Evolutionary conservation across 2,329 filamentous ascomycete genomes (phyloP).

Genomic region (Pseudocercospora musae): DNA sequence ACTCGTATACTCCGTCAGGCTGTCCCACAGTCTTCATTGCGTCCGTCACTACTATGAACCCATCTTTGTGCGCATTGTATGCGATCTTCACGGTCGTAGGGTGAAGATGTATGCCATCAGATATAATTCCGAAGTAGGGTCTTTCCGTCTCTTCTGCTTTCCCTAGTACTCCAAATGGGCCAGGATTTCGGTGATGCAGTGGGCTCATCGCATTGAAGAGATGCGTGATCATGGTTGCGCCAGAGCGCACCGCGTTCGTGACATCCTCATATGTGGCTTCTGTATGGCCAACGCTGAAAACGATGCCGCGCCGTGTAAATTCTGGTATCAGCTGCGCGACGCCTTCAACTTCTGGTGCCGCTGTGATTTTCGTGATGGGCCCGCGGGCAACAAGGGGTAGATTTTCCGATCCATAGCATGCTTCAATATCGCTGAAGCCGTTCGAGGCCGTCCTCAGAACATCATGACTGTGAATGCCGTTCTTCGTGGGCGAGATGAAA

Average conservation of each 20-base stretch:
- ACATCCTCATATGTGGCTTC: slow-evolving; percentile 50
- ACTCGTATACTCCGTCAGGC: slow-evolving; percentile 78
- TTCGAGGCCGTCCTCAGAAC: slow-evolving; percentile 63
- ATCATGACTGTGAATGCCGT: slow-evolving; percentile 76
- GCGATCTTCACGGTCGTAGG: slow-evolving; percentile 86
- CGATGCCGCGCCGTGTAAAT: slow-evolving; percentile 63
- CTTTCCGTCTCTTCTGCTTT: slow-evolving; percentile 48
- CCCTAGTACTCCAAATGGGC: slow-evolving; percentile 82
- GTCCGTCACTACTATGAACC: slow-evolving; percentile 86
- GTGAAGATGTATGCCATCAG: slow-evolving; percentile 86
- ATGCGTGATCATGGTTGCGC: slow-evolving; percentile 54
- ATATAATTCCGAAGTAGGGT: slow-evolving; percentile 85
- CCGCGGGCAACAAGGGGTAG: slow-evolving; percentile 45
- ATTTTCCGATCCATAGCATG: slow-evolving; percentile 71
- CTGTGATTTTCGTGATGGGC: slow-evolving; percentile 74
- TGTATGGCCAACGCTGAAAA: slow-evolving; percentile 62
- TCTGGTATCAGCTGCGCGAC: slow-evolving; percentile 62
- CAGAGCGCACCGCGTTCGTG: slow-evolving; percentile 44
- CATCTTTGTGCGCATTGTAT: slow-evolving; percentile 78
- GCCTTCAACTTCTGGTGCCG: slow-evolving; percentile 73
- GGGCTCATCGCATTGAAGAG: slow-evolving; percentile 56
- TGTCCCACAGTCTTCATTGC: slow-evolving; percentile 85
- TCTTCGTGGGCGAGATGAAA: slow-evolving; percentile 77
- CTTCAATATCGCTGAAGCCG: slow-evolving; percentile 62
- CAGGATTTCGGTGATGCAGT: slow-evolving; percentile 72